Conservation (phyloP, 441 rosid genomes). For the Arabidopsis hybrid region DNA sequence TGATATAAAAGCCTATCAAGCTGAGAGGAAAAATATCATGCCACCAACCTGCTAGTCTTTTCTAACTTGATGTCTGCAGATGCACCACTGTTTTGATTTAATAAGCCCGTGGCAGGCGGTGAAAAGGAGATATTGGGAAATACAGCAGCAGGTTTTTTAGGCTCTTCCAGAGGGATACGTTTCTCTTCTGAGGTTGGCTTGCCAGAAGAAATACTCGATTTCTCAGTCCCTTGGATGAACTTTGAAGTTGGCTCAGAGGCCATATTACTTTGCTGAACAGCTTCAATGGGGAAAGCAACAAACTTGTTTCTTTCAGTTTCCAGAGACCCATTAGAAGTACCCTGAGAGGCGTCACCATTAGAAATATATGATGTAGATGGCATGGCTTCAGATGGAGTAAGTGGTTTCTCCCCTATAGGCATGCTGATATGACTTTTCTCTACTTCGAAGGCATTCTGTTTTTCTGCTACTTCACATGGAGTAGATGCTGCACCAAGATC, state of each 20-base stretch:
- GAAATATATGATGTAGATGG: constrained; percentile 38
- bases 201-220: constrained; percentile 24
- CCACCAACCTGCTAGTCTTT: constrained; percentile 43
- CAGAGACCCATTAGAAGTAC: constrained; percentile 47
- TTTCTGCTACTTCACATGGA: constrained; percentile 46
- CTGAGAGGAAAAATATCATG: constrained; percentile 24
- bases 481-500: constrained; percentile 52
- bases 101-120: constrained; percentile 23
- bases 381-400: constrained; percentile 49
- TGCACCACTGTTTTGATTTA: background rate
- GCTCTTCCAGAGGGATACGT: constrained; percentile 32
- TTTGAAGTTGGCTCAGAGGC: constrained; percentile 46
- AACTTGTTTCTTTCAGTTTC: constrained; percentile 52
- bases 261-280: constrained; percentile 46
- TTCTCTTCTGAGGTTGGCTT: constrained; percentile 26
- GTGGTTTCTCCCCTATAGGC: constrained; percentile 43
- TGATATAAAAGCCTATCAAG: constrained; percentile 17
- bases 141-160: constrained; percentile 34
- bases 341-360: constrained; percentile 46
- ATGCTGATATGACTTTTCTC: constrained; percentile 50
- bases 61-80: background rate
- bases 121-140: constrained; percentile 31
- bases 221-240: constrained; percentile 38
- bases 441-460: constrained; percentile 38
- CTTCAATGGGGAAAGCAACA: constrained; percentile 42